phyloP scores from a whole-genome alignment of 1,284 basidiomycete genomes.

The Inonotus obliquus region DNA sequence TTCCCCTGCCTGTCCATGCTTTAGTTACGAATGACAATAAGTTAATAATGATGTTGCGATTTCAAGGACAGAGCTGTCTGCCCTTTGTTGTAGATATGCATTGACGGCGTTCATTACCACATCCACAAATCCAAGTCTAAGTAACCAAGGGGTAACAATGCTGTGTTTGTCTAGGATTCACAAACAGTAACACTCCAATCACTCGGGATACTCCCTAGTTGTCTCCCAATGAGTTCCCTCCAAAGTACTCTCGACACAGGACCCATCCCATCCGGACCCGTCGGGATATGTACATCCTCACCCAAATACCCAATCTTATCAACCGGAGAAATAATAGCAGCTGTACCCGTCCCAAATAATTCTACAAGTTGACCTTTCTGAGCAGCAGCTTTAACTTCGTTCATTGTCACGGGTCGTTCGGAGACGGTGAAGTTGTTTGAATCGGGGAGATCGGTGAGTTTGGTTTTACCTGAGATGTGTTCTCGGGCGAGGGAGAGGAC shows the following conservation, averaged over 20 bases:
- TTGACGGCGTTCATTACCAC: neutral
- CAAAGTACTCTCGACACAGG: constrained; percentile 80
- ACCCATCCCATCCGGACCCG: constrained; percentile 85
- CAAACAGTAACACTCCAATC: constrained; percentile 72
- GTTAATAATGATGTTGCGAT: neutral
- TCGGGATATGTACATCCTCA: constrained; percentile 80
- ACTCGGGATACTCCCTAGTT: constrained; percentile 80
- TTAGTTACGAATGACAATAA: neutral
- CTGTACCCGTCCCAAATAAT: constrained; percentile 92
- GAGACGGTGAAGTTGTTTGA: constrained; percentile 61
- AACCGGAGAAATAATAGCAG: constrained; percentile 82
- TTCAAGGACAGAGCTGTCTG: neutral
- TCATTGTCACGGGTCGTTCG: constrained; percentile 88
- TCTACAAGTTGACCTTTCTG: constrained; percentile 75
- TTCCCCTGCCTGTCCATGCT: neutral
- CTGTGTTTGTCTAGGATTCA: constrained; percentile 23
- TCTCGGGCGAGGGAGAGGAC: constrained; percentile 79
- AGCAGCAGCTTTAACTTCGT: constrained; percentile 76
- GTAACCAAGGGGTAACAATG: neutral
- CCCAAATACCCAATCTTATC: constrained; percentile 87
- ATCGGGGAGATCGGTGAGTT: constrained; percentile 56
- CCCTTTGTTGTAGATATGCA: neutral
- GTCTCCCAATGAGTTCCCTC: constrained; percentile 84
- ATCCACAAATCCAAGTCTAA: neutral
- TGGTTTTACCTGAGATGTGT: constrained; percentile 58